Percentiles rank a stretch among this genome's conserved stretches.
These are phyloP conservation scores for Chrysosporium keratinophilum DNA, from an alignment of 2,329 filamentous ascomycete genomes.

Conservation along the genomic window DNA sequence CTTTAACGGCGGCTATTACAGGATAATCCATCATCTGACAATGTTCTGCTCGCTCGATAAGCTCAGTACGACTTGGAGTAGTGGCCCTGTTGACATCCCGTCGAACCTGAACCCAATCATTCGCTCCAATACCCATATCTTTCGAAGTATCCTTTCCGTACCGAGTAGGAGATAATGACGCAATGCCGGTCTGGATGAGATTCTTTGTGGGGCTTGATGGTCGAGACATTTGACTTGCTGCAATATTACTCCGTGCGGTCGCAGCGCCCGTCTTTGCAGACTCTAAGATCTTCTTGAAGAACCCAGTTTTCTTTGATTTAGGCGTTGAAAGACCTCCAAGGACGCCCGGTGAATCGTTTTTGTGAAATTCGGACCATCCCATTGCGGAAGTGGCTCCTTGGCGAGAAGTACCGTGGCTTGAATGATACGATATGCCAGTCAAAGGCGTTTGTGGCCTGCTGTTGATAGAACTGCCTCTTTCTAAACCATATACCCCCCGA, in stretches of 20 bases:
- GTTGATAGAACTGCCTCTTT: slow-evolving; percentile 21
- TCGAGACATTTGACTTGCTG: slow-evolving; percentile 46
- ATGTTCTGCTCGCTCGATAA: slow-evolving; percentile 70
- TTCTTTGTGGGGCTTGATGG: slow-evolving; percentile 41
- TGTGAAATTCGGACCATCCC: slow-evolving; percentile 44
- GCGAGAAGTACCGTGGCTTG: slow-evolving; percentile 60
- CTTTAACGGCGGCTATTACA: slow-evolving; percentile 78
- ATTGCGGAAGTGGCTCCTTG: slow-evolving; percentile 52
- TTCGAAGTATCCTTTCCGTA: slow-evolving; percentile 46
- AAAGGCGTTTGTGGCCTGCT: slow-evolving; percentile 46
- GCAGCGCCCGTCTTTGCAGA: slow-evolving; percentile 90
- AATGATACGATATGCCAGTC: slow-evolving; percentile 80
- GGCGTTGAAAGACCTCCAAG: slow-evolving; percentile 69
- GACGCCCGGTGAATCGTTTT: slow-evolving; percentile 52
- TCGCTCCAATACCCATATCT: slow-evolving; percentile 58
- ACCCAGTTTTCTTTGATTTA: slow-evolving; percentile 71
- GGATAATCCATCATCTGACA: slow-evolving; percentile 92
- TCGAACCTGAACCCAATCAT: slow-evolving; percentile 93
- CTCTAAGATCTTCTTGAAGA: slow-evolving; percentile 92
- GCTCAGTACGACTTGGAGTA: slow-evolving; percentile 79
- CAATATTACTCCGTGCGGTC: slow-evolving; percentile 75
- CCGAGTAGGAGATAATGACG: slow-evolving; percentile 26
- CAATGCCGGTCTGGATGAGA: slow-evolving; percentile 39
- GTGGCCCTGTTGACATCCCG: slow-evolving; percentile 94
- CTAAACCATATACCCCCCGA: slow-evolving; percentile 31